phyloP scores from a whole-genome alignment of 495 filamentous ascomycete genomes.

The Cladorrhinum samala region DNA sequence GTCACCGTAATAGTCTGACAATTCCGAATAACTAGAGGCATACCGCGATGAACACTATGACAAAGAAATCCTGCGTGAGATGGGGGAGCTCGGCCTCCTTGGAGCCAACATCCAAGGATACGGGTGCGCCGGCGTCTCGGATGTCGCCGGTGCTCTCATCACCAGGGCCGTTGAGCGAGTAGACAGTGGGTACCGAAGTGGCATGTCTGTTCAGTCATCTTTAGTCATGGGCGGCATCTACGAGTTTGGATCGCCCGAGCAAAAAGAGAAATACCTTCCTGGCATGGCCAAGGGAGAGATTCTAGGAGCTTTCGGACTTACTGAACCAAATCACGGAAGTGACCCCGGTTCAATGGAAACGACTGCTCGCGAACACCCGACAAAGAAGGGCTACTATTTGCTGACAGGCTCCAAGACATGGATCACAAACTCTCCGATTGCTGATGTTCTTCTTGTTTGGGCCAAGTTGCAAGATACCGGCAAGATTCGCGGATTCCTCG shows the following conservation, averaged over 20 bases:
- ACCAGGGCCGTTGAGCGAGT: slow-evolving; percentile 94
- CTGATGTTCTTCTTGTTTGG: slow-evolving; percentile 89
- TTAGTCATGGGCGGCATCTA: slow-evolving; percentile 96
- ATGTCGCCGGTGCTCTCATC: slow-evolving; percentile 86
- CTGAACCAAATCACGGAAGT: slow-evolving; percentile 95
- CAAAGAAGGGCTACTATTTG: slow-evolving; percentile 76
- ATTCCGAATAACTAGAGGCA: slow-evolving; percentile 63
- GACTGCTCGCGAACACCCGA: slow-evolving; percentile 75
- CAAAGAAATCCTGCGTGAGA: slow-evolving; percentile 79
- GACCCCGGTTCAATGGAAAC: slow-evolving; percentile 97
- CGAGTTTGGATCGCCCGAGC: slow-evolving; percentile 83
- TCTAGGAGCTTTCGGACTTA: slow-evolving; percentile 88
- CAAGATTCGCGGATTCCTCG: slow-evolving; percentile 90
- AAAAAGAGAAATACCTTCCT: slow-evolving; percentile 83
- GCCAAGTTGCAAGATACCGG: slow-evolving; percentile 84
- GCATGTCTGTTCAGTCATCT: slow-evolving; percentile 93
- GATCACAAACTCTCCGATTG: slow-evolving; percentile 97
- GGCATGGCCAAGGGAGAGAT: slow-evolving; percentile 80
- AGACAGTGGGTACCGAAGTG: slow-evolving; percentile 90
- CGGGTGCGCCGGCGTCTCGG: slow-evolving; percentile 88
- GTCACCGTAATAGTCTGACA: slow-evolving; percentile 9
- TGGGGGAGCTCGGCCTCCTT: slow-evolving; percentile 90
- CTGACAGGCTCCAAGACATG: slow-evolving; percentile 90
- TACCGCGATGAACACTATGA: slow-evolving; percentile 94
- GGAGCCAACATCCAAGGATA: slow-evolving; percentile 91